These are phyloP conservation scores for Rubroshorea leprosula DNA, from an alignment of 345 rosid genomes.

Conservation along the genomic window DNA sequence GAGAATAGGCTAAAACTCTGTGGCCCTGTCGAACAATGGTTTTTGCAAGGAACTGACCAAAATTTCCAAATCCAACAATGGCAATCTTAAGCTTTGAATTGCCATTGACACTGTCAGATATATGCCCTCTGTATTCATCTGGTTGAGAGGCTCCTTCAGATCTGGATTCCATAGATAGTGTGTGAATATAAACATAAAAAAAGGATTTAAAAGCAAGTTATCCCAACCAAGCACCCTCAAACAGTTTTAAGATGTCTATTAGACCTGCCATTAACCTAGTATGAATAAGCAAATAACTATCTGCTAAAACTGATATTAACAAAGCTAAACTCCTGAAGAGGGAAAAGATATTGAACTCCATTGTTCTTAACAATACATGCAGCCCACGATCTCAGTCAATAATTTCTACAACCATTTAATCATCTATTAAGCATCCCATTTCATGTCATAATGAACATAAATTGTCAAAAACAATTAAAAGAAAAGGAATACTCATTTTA, in stretches of 20 bases:
- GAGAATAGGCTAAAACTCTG: constrained; percentile 60
- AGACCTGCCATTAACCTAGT: too few species aligned
- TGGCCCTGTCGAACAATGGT: constrained; percentile 61
- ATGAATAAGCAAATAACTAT: too few species aligned
- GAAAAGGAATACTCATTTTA: neutral
- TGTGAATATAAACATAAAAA: neutral
- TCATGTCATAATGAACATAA: neutral
- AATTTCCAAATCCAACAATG: constrained; percentile 75
- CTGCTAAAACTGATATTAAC: too few species aligned
- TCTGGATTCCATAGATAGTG: constrained; percentile 22
- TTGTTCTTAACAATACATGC: too few species aligned
- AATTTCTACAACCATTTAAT: too few species aligned
- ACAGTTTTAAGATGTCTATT: too few species aligned
- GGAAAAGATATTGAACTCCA: too few species aligned
- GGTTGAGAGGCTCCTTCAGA: constrained; percentile 24
- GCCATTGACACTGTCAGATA: constrained; percentile 26
- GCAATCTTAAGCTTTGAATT: constrained; percentile 58
- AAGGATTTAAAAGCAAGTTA: too few species aligned
- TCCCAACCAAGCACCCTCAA: too few species aligned
- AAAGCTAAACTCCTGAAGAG: too few species aligned
- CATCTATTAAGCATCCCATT: neutral
- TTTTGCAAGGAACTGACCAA: constrained; percentile 71
- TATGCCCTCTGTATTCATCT: constrained; percentile 22
- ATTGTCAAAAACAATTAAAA: neutral
- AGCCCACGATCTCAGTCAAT: too few species aligned